Evolutionary conservation across 352 stramenopile species (phyloP).

Genomic region (Pythium myriotylum): DNA sequence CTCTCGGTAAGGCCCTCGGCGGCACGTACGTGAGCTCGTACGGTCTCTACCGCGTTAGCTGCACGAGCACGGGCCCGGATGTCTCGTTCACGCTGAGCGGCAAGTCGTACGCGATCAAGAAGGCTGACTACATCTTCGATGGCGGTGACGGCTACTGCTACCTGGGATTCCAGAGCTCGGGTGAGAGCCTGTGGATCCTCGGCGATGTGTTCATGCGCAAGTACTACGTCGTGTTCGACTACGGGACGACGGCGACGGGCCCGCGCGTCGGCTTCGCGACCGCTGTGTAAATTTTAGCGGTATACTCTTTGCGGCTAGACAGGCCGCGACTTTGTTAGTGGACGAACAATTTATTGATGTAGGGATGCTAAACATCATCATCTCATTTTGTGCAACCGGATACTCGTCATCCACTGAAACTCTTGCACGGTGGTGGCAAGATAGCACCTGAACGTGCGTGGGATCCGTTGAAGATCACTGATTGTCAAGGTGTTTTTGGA

Average conservation of each 20-base stretch:
- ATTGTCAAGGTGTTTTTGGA: no score
- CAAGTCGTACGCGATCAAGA: slow-evolving; percentile 89
- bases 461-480: no score
- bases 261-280: slow-evolving; percentile 88
- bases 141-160: slow-evolving; percentile 85
- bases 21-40: slow-evolving; percentile 63
- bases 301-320: no score
- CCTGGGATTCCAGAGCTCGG: slow-evolving; percentile 95
- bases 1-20: slow-evolving; percentile 84
- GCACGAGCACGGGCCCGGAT: slow-evolving; percentile 78
- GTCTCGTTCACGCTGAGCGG: slow-evolving; percentile 93
- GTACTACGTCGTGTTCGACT: slow-evolving; percentile 95
- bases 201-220: slow-evolving; percentile 96
- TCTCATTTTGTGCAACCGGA: no score
- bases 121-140: slow-evolving; percentile 94
- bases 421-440: no score
- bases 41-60: slow-evolving; percentile 94
- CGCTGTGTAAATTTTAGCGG: slow-evolving; percentile 41
- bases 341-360: no score
- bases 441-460: no score
- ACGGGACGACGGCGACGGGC: slow-evolving; percentile 62
- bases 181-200: slow-evolving; percentile 91
- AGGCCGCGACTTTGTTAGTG: no score
- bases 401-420: no score
- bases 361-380: no score